Evolutionary conservation across 495 filamentous ascomycete genomes (phyloP), one percentile per base, ranked within the genome.

Genomic region (Copromyces sp.): DNA sequence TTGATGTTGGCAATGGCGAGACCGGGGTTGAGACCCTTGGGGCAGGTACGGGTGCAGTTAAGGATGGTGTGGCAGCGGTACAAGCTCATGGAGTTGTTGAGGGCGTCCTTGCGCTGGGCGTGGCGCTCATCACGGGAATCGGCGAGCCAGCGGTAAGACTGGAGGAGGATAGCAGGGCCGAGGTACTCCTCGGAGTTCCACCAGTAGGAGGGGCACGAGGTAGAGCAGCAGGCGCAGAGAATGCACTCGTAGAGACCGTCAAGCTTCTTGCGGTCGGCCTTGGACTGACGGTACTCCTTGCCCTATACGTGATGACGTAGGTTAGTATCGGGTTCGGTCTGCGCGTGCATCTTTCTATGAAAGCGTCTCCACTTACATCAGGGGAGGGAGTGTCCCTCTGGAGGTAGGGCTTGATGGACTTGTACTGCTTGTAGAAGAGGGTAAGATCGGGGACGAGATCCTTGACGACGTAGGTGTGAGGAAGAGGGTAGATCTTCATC

Each of bases 341-440:
- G 68, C 9, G 17, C 39, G 4, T 9, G 35, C 53, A 37, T 11
- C 8, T 65, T 29, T 14, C 24, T 32, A 32, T 32, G 0, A 24
- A 16, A 47, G 35, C 14, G 9, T 17, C 29, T 20, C 37, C 74
- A 77, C 90, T 81, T 87, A 94, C 93, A 78, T 95, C 91, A 44
- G 88, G 87, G 17, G 91, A 83, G 45, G 90, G 89, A 40, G 91
- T 94, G 73, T 93, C 90, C 74, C 93, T 87, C 84, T 97, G 95
- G 41, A 99, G 91, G 81, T 97, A 99, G 8, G 95, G 95, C 89
- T 99, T 97, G 86, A 99, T 97, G 32, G 95, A 97, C 85, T 97
- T 97, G 90, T 99, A 99, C 88, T 99, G 95, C 87, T 98, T 97
- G 91, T 99, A 99, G 90, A 99, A 98, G 73, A 93, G 92, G 76